Evolutionary conservation across 2,329 filamentous ascomycete genomes (phyloP).

Genomic region (Lomentospora prolificans): DNA sequence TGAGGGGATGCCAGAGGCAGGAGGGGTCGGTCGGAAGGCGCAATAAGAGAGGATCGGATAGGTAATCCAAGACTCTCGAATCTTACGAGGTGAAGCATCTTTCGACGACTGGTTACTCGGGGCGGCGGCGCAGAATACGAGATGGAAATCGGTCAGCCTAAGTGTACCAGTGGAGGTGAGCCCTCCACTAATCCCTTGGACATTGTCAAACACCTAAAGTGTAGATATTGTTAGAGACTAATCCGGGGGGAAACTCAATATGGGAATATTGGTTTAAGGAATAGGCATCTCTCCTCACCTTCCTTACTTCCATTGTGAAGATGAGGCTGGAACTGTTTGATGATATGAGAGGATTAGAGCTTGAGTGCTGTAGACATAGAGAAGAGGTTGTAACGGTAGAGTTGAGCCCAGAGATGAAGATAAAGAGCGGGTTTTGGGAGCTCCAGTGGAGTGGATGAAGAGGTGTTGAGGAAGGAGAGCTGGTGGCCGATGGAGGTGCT

Average conservation of each 20-base stretch:
- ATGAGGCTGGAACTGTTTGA: not conserved
- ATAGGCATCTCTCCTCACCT: constrained; percentile 21
- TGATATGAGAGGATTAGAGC: no score
- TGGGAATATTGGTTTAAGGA: no score
- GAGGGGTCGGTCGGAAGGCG: constrained; percentile 63
- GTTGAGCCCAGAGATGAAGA: not conserved
- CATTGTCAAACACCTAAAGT: constrained; percentile 42
- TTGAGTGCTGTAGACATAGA: no score
- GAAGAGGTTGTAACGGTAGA: not conserved
- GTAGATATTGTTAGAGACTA: constrained; percentile 13
- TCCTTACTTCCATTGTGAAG: constrained; percentile 29
- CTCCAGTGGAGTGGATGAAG: not conserved
- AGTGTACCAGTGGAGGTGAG: constrained; percentile 46
- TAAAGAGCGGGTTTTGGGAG: not conserved
- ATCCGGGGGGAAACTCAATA: constrained; percentile 6
- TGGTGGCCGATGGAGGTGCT: no score
- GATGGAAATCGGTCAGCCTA: constrained; percentile 54
- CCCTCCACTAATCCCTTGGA: constrained; percentile 51
- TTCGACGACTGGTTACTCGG: constrained; percentile 16
- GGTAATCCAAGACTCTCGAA: constrained; percentile 78
- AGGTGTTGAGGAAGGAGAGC: not conserved
- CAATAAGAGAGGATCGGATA: constrained; percentile 86
- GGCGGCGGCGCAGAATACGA: constrained; percentile 39
- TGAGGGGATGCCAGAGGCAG: constrained; percentile 59
- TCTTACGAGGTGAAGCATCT: constrained; percentile 18